Base-by-base conservation (phyloP, 768 basidiomycete genomes). In the Psilocybe subaeruginosa region DNA sequence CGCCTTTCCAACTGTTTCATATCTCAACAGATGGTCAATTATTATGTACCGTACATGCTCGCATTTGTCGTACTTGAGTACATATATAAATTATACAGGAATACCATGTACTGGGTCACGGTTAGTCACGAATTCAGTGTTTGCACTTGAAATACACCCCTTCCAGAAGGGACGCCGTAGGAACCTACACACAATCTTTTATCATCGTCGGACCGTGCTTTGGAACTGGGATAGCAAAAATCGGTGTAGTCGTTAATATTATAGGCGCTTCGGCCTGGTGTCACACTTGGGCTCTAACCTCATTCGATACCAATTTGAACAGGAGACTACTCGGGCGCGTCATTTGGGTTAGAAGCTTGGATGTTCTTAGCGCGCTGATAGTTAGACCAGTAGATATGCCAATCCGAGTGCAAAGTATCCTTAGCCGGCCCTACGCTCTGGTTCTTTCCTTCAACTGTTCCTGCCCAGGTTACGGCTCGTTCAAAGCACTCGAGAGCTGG, bases 391-490 rank as follows among this genome's bases (percentile, higher is more conserved):
- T 89, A 77, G 4, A 79, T 70, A 54, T 77, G 77, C 87, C 88
- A 90, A 65, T 91, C 89, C 30, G 78, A 71, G 65, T 87, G 84
- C 62, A 85, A 68, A 19, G 78, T 83, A 7, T 82, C 83, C 56
- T 85, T 85, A 8, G 82, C 81, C 0, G 86, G 76, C 58, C 76
- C 69, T 47, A 72, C 73, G 35, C 70, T 73, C 4, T 74, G 76
- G n/a, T 68, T 67, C 37, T 69, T 66, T 61, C 76, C 76, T 23
- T 72, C 71, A 8, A 75, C 62, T 29, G 77, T 76, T 8, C 88
- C 87, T 12, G 86, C 85, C 89, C 91, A 91, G 11, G 76, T 81
- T 46, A 91, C 73, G 17, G 91, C 91, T 9, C 86, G 83, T 66
- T 87, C 83, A 66, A 89, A 93, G 70, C 86, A 91, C 47, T 80